Conservation (phyloP, 768 basidiomycete genomes). For the Pleurotus salmoneostramineus region DNA sequence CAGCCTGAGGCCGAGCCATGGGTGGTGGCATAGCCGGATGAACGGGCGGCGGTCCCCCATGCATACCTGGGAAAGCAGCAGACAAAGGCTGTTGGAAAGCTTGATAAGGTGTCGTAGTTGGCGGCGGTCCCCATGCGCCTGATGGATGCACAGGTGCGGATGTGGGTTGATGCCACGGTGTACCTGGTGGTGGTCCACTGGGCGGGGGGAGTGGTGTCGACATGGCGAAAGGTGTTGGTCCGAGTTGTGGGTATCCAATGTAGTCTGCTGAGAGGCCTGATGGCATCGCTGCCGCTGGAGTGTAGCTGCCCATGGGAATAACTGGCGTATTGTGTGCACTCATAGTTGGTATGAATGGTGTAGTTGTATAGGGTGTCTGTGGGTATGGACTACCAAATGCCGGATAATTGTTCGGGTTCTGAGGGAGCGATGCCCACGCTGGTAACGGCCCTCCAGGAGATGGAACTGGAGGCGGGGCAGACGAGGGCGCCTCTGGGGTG, state of each 20-base stretch:
- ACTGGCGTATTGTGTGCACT: conserved; percentile 11
- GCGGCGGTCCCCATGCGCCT: conserved; percentile 15
- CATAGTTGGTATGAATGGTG: conserved; percentile 33
- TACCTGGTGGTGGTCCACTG: conserved; percentile 9
- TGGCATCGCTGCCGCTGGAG: conserved; percentile 10
- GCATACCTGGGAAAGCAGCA: conserved; percentile 4
- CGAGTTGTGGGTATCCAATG: conserved; percentile 26
- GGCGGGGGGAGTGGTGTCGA: conserved; percentile 7
- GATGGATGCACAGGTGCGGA: conserved; percentile 14
- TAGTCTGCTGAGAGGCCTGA: conserved; percentile 23
- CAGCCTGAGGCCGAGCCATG: conserved; percentile 4
- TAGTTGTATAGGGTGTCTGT: conserved; percentile 29
- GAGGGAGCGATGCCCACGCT: conserved; percentile 29
- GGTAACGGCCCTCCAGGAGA: conserved; percentile 23
- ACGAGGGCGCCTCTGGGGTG: conserved; percentile 28
- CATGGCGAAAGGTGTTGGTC: conserved; percentile 12
- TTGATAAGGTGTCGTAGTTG: conserved; percentile 8
- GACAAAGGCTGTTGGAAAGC: conserved; percentile 11
- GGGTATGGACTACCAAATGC: conserved; percentile 22
- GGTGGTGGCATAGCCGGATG: conserved; percentile 1
- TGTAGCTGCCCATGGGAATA: conserved; percentile 9
- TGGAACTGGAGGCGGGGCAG: conserved; percentile 26
- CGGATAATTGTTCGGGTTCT: conserved; percentile 30
- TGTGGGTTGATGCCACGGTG: conserved; percentile 1
- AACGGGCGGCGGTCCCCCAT: background rate